Percentiles rank a stretch among this genome's conserved stretches.
These are phyloP conservation scores for Phylloporus sp. DNA, from an alignment of 1,284 basidiomycete species.

Conservation along the genomic window DNA sequence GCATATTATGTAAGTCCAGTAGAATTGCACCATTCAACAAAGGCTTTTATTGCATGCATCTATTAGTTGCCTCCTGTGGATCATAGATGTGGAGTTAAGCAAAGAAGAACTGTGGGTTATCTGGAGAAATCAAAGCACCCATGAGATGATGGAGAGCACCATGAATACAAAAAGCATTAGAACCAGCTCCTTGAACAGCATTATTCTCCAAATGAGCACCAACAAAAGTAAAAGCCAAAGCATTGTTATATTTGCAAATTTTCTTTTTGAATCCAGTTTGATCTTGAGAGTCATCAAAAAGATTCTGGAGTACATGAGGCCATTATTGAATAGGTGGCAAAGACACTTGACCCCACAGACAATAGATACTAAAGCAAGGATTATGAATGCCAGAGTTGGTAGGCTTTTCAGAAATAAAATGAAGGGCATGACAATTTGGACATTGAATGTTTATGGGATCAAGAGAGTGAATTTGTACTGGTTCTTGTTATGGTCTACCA, in stretches of 20 bases:
- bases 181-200: slow-evolving; percentile 27
- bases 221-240: slow-evolving; percentile 46
- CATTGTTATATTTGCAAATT: slow-evolving; percentile 44
- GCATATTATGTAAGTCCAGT: neutral
- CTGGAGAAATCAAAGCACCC: too few species aligned
- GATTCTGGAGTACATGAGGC: slow-evolving; percentile 13
- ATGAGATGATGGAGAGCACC: neutral
- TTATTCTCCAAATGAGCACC: slow-evolving; percentile 36
- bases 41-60: neutral
- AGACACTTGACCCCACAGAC: slow-evolving; percentile 29
- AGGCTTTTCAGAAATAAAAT: slow-evolving; percentile 26
- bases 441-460: slow-evolving; percentile 29
- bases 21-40: neutral
- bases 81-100: neutral
- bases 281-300: slow-evolving; percentile 24
- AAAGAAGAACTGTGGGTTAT: neutral
- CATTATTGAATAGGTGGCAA: slow-evolving; percentile 23
- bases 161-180: neutral
- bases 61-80: neutral
- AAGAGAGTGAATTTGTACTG: slow-evolving; percentile 7
- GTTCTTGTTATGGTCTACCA: slow-evolving; percentile 8
- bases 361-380: slow-evolving; percentile 33
- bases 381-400: neutral
- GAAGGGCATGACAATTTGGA: slow-evolving; percentile 24
- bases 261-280: slow-evolving; percentile 28